A percentile compares a stretch with the other conserved stretches of the same genome.
Conservation (phyloP, 108 stramenopile genomes). For the Pseudonitzschia multiseries region DNA sequence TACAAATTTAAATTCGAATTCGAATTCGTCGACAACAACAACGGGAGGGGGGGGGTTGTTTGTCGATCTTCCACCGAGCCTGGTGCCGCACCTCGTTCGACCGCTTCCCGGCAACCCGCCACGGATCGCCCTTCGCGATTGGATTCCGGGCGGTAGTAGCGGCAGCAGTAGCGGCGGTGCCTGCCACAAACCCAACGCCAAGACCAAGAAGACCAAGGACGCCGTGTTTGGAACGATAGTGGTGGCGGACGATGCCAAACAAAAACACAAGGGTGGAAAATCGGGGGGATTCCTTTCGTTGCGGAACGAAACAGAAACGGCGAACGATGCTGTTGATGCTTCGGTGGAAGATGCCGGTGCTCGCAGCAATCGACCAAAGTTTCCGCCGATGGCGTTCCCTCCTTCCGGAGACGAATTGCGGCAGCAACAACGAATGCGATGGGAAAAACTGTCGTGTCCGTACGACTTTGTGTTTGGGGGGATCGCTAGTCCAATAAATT, state of each 20-base stretch:
- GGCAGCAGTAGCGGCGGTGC: too few species aligned
- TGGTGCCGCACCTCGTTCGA: not conserved
- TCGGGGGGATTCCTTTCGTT: too few species aligned
- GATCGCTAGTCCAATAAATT: too few species aligned
- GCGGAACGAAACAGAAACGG: too few species aligned
- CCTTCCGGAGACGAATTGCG: not conserved
- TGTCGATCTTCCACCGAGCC: constrained; percentile 2
- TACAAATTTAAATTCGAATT: too few species aligned
- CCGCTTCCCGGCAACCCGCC: not conserved
- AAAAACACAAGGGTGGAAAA: too few species aligned
- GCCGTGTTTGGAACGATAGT: not conserved
- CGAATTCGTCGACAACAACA: too few species aligned
- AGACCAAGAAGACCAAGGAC: not conserved
- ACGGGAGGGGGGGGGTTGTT: too few species aligned
- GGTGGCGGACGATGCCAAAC: not conserved
- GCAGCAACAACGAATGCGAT: constrained; percentile 1
- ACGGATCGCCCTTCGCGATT: not conserved
- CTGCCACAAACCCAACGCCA: not conserved
- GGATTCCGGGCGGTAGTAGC: too few species aligned
- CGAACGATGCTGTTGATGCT: too few species aligned
- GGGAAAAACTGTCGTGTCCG: constrained; percentile 1
- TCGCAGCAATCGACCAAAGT: not conserved
- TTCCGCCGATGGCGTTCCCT: not conserved
- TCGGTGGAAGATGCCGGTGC: not conserved
- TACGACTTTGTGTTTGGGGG: constrained; percentile 2